phyloP scores from a whole-genome alignment of 768 basidiomycete genomes.

The Coprinopsis marcescibilis region DNA sequence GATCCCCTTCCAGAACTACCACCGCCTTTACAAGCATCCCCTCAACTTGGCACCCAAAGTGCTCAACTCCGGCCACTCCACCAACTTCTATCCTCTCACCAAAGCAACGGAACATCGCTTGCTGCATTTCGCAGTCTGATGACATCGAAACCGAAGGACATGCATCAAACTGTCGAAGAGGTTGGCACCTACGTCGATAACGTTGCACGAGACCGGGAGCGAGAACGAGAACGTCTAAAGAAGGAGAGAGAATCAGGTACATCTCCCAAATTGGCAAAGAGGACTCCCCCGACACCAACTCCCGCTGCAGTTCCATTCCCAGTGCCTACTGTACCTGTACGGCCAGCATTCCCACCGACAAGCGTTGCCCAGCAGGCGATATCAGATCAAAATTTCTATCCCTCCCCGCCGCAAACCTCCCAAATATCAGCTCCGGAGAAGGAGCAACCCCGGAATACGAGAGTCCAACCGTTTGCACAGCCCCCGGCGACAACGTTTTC shows the following conservation, averaged over 20 bases:
- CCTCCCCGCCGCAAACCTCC: slow-evolving; percentile 54
- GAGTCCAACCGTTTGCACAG: no score
- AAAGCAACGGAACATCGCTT: slow-evolving; percentile 17
- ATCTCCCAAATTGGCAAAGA: slow-evolving; percentile 29
- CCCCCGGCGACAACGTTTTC: no score
- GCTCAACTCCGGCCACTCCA: slow-evolving; percentile 12
- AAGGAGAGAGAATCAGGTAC: slow-evolving; percentile 50
- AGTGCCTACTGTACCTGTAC: slow-evolving; percentile 7
- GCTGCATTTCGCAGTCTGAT: slow-evolving; percentile 45
- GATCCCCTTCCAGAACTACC: slow-evolving; percentile 60
- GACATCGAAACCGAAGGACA: slow-evolving; percentile 42
- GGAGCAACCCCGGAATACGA: slow-evolving; percentile 24
- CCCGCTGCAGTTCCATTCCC: neutral
- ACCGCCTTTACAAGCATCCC: slow-evolving; percentile 50
- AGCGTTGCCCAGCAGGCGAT: slow-evolving; percentile 16
- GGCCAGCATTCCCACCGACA: slow-evolving; percentile 19
- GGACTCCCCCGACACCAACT: slow-evolving; percentile 17
- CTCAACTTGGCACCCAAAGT: slow-evolving; percentile 28
- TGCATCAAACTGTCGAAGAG: slow-evolving; percentile 51
- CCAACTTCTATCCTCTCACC: neutral
- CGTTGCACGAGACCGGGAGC: slow-evolving; percentile 70
- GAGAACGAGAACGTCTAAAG: slow-evolving; percentile 68
- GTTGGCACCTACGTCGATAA: slow-evolving; percentile 70
- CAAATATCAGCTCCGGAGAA: slow-evolving; percentile 21
- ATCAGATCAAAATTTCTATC: slow-evolving; percentile 44